Percentiles rank a stretch among this genome's conserved stretches.
Conservation (phyloP, 2,329 filamentous ascomycete genomes). For the Venturiaceae sp. region DNA sequence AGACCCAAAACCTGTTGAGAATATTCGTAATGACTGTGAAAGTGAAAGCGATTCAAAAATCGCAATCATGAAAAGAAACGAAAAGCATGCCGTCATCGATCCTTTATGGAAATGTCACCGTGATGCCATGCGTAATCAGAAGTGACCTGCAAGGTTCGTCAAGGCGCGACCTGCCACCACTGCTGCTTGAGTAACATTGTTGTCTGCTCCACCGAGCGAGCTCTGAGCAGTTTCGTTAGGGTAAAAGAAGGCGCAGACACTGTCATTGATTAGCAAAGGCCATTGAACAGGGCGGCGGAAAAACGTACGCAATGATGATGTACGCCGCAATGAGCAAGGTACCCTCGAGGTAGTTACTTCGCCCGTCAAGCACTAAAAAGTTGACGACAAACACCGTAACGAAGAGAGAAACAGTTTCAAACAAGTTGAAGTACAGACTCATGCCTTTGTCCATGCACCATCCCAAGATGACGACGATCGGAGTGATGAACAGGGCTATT, state of each 20-base stretch:
- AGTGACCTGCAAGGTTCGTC: not conserved
- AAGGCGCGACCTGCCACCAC: not conserved
- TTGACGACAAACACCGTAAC: conserved; percentile 78
- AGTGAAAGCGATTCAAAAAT: not conserved
- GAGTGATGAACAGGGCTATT: conserved; percentile 60
- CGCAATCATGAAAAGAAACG: not conserved
- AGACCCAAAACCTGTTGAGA: not conserved
- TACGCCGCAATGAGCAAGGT: conserved; percentile 68
- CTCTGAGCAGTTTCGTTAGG: conserved; percentile 31
- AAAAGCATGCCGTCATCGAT: not conserved
- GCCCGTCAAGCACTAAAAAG: conserved; percentile 74
- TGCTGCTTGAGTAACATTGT: not conserved
- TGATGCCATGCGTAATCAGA: not conserved
- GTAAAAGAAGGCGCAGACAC: conserved; percentile 39
- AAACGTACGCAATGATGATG: conserved; percentile 58
- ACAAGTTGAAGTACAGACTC: conserved; percentile 51
- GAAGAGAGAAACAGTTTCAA: conserved; percentile 63
- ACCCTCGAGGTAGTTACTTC: conserved; percentile 76
- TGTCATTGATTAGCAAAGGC: conserved; percentile 7
- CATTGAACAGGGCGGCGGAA: not conserved
- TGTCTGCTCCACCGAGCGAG: conserved; percentile 26
- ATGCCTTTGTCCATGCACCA: conserved; percentile 70
- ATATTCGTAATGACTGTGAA: not conserved
- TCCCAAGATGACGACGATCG: conserved; percentile 65
- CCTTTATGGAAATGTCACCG: not conserved